Base-by-base conservation (phyloP, 1,284 basidiomycete genomes). In the Termitomyces sp. region DNA sequence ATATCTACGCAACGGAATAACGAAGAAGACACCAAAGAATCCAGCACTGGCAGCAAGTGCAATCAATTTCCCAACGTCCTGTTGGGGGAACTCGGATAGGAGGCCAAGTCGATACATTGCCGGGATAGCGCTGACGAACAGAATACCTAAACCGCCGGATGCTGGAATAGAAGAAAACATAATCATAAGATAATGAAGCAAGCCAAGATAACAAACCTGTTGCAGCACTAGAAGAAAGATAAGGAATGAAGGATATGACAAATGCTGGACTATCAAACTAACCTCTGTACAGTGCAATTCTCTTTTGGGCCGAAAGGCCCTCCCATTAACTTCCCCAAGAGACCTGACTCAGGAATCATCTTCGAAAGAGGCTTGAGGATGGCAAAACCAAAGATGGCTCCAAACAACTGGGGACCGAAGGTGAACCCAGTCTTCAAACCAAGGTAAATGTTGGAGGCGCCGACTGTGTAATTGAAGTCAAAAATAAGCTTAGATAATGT, bases 341-440 rank as follows among this genome's bases (percentile, higher is more conserved):
- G 36, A 33, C 77, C 77, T 41, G 72, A 73, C 54, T 75, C 72
- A 6, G 78, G 82, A 34, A 80, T 60, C 1, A 75, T 67, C 52
- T 70, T 79, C 15, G 80, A 79, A 24, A 86, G 59, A 2, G 82
- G 73, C 62, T 87, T 86, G 58, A 88, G 70, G 61, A 84, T 82
- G 26, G 81, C 82, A 65, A 80, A 86, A 60, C 84, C 84, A 61
- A 86, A 83, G 55, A 86, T 83, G 39, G 79, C 75, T 57, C 82
- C 84, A 61, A 86, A 86, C 13, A 86, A 70, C 51, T 82, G 79
- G 44, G 82, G 79, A 39, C 81, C 84, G 62, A 86, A 86, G 15
- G 82, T 86, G 64, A 84, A 82, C 33, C 84, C 83, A 1, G 83
- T 85, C 73, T 88, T 88, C 57, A 88, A 67, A 46, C 85, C 83